A percentile compares a stretch with the other conserved stretches of the same genome.
phyloP scores from a whole-genome alignment of 2,329 filamentous ascomycete species.

The Pseudomassariella vexata region DNA sequence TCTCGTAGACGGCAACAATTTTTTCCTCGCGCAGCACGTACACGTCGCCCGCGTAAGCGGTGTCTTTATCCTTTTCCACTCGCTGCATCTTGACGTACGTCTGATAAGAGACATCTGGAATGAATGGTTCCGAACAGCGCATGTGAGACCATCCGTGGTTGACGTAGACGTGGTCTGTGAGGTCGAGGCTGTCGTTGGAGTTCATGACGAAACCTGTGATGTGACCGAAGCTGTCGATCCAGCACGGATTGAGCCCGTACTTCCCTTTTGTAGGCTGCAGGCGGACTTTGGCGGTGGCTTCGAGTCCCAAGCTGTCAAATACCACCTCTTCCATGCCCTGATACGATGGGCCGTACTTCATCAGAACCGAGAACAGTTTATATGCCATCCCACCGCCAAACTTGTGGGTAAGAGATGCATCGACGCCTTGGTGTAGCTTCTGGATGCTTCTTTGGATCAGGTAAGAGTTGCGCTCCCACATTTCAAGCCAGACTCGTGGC shows the following conservation, averaged over 20 bases:
- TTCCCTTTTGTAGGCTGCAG: slow-evolving; percentile 11
- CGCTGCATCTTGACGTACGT: slow-evolving; percentile 13
- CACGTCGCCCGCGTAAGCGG: slow-evolving; percentile 14
- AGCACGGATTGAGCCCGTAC: slow-evolving; percentile 16
- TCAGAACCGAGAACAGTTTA: slow-evolving; percentile 17
- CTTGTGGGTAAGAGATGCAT: slow-evolving; percentile 8
- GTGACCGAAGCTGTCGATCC: slow-evolving; percentile 15
- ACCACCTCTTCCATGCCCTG: slow-evolving; percentile 22
- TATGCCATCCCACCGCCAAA: slow-evolving; percentile 41
- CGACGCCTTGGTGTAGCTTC: slow-evolving; percentile 11
- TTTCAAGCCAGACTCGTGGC: too few relatives aligned
- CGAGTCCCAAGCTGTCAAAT: slow-evolving; percentile 17
- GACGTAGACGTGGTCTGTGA: slow-evolving; percentile 15
- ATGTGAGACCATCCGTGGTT: slow-evolving; percentile 23
- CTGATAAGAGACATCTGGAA: slow-evolving; percentile 13
- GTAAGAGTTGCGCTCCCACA: slow-evolving; percentile 9
- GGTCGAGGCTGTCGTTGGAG: slow-evolving; percentile 15
- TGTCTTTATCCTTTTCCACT: slow-evolving; percentile 12
- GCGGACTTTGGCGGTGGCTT: slow-evolving; percentile 14
- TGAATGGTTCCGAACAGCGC: too few relatives aligned
- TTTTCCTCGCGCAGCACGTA: slow-evolving; percentile 12
- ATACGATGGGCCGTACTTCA: slow-evolving; percentile 20
- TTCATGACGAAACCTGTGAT: slow-evolving; percentile 18
- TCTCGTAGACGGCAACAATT: slow-evolving; percentile 12
- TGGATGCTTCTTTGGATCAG: slow-evolving; percentile 13